These are phyloP conservation scores for Berberis thunbergii DNA, from an alignment of 164 flowering plant species.

Conservation along the genomic window DNA sequence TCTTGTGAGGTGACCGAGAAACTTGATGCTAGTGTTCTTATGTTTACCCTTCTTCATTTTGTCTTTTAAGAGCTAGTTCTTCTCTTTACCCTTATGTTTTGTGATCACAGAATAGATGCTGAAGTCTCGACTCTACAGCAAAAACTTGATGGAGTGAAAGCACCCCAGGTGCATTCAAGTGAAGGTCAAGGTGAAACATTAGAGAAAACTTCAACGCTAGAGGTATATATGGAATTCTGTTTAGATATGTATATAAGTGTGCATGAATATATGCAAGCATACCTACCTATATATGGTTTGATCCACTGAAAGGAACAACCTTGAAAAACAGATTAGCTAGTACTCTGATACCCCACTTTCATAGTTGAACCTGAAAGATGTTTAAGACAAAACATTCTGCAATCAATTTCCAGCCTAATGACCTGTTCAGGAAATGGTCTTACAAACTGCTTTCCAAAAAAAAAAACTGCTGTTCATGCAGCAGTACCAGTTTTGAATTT, in stretches of 20 bases:
- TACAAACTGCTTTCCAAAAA: no score
- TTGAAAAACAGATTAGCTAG: no score
- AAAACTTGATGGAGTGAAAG: conserved; percentile 44
- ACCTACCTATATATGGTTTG: no score
- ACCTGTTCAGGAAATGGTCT: no score
- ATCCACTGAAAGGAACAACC: no score
- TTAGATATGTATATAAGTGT: neutral
- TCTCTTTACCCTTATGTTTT: conserved; percentile 7
- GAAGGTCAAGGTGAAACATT: conserved; percentile 25
- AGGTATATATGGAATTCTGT: conserved; percentile 28
- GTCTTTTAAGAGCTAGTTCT: neutral
- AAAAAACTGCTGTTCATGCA: no score
- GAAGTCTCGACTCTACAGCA: conserved; percentile 48
- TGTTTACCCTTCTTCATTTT: neutral
- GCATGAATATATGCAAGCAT: no score
- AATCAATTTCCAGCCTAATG: no score
- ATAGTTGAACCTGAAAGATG: no score
- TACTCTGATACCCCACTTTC: no score
- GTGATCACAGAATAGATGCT: conserved; percentile 73
- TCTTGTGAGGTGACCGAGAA: conserved; percentile 46
- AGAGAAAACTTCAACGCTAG: conserved; percentile 35
- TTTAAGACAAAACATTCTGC: no score
- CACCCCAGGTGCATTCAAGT: conserved; percentile 15
- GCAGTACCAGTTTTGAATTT: no score
- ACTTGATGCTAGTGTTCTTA: neutral